Percentiles rank a stretch among this genome's conserved stretches.
phyloP scores from a whole-genome alignment of 139 green algal species.

The Monoraphidium neglectum region DNA sequence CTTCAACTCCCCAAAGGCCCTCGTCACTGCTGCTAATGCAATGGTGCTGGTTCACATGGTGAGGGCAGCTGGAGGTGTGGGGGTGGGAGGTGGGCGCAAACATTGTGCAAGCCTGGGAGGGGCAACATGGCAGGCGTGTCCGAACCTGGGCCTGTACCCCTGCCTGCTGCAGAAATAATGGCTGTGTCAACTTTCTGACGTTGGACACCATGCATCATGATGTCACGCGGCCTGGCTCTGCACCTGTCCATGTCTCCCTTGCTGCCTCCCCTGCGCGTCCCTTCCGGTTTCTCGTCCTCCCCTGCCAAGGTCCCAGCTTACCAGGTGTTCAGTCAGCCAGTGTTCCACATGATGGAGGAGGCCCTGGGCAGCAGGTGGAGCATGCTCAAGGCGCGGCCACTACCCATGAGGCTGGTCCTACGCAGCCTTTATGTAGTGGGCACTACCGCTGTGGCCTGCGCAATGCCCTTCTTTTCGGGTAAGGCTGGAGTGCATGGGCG shows the following conservation, averaged over 20 bases:
- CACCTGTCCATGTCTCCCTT: not conserved
- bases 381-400: not conserved
- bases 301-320: not conserved
- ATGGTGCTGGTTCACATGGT: constrained; percentile 70
- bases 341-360: constrained; percentile 51
- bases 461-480: constrained; percentile 66
- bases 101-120: no score
- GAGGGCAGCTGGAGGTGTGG: constrained; percentile 28
- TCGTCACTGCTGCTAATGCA: constrained; percentile 58
- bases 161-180: not conserved
- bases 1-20: constrained; percentile 28
- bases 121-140: no score
- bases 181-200: not conserved
- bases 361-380: constrained; percentile 27
- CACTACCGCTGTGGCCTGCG: constrained; percentile 46
- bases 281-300: not conserved
- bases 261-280: not conserved
- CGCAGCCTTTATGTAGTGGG: constrained; percentile 40
- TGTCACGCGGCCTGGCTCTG: not conserved
- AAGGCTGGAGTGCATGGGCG: constrained; percentile 21
- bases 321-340: constrained; percentile 62
- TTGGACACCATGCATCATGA: not conserved
- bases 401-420: constrained; percentile 14
- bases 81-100: not conserved
- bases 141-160: no score